Base-by-base conservation (phyloP, 2,329 filamentous ascomycete species). In the Intubia oerlemansii region DNA sequence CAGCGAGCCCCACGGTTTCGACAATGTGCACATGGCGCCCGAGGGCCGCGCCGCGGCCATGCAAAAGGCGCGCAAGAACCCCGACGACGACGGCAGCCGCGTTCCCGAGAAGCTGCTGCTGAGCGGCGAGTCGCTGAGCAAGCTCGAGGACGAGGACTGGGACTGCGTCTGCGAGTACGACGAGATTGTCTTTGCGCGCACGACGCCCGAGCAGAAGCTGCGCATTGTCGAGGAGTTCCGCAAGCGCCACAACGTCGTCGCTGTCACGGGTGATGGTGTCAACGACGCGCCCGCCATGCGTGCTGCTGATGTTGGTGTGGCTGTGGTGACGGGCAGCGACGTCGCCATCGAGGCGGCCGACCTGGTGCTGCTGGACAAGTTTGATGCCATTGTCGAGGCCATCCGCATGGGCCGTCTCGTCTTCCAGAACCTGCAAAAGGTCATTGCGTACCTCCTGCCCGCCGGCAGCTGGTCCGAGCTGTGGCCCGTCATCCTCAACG, bases 211-310 rank as follows among this genome's bases (percentile, higher is more conserved):
- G n/a, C n/a, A n/a, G n/a, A n/a, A n/a, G n/a, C n/a, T n/a, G n/a
- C n/a, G n/a, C n/a, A n/a, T n/a, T n/a, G n/a, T n/a, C n/a, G n/a
- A n/a, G n/a, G n/a, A n/a, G n/a, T n/a, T 80, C 25, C 34, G 32
- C n/a, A 32, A 34, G 22, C 32, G 30, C 18, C 37, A 35, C 31
- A 23, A 30, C 28, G 57, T 66, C 40, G 71, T 67, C 9, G 73
- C 70, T 19, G 75, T 79, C 10, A 79, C 73, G n/a, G 75, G 74
- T 17, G 74, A 81, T 35, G 69, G 70, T 23, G 68, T 74, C 27
- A 75, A 76, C 40, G 70, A 76, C 41, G 63, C 64, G 7, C 69
- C 69, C 2, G n/a, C n/a, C n/a, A n/a, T n/a, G n/a, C n/a, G n/a
- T n/a, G n/a, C n/a, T n/a, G n/a, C n/a, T n/a, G n/a, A n/a, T n/a